Base-by-base conservation (phyloP, 2,329 filamentous ascomycete genomes). In the Neurospora crassa region DNA sequence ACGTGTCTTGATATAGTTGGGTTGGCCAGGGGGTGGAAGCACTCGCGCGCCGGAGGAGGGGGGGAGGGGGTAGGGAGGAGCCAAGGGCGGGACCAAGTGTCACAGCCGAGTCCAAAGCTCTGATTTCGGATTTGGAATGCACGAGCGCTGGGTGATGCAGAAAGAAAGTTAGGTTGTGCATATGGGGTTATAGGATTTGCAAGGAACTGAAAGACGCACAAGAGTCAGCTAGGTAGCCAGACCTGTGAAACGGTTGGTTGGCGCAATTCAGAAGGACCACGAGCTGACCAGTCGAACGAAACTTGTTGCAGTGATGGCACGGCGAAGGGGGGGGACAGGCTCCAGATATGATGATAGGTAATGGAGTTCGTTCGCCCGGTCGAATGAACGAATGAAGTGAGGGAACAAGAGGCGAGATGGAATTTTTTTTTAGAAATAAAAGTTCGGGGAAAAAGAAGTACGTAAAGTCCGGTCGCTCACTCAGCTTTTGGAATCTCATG, bases 1-100 rank as follows among this genome's bases (percentile, higher is more conserved):
- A 87, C 85, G 86, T 88, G 86, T 88, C 85, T 85, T 84, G 85
- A 86, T 85, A 84, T 84, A 85, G 85, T 87, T 87, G 85, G 85
- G 80, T 78, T 83, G 82, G 76, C 77, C 70, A 74, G 71, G 74
- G 74, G 47, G 47, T 53, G 47, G 47, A 53, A 53, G 47, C 47
- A 53, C 20, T 53, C 47, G 47, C 47, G 47, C 47, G 29, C 47
- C 24, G 47, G 47, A 72, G 75, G 12, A 11, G 6, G 45, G 85
- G 85, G 79, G 78, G 83, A 73, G 71, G 73, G 74, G 47, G 20
- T 6, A 29, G 29, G 20, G 20, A 34, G 53, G 53, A 7, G 16
- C 20, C 45, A 53, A 53, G 45, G 24, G 24, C 29, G 24, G 24
- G 53, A 72, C 74, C 76, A 76, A 75, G 77, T 75, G 73, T 77